Conservation (phyloP, 208 protist species). For the Trichomonas vaginalis region DNA sequence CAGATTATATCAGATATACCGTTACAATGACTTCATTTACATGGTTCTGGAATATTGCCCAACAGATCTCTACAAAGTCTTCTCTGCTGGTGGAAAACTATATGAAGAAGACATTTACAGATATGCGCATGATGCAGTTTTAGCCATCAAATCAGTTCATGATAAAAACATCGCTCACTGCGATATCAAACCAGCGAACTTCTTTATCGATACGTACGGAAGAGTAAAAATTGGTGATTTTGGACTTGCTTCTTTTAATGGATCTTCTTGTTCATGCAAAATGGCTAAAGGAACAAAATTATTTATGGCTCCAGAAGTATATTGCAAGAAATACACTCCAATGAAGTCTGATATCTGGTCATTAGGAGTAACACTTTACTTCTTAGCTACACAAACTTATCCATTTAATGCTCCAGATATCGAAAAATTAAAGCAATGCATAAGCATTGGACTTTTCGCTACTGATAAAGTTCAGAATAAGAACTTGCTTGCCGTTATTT, state of each 20-base stretch:
- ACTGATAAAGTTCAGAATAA: background rate
- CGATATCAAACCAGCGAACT: background rate
- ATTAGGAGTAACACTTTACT: conserved; percentile 40
- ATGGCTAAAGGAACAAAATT: background rate
- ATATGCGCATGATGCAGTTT: background rate
- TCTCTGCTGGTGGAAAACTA: background rate
- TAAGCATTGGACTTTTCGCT: background rate
- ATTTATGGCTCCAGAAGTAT: background rate
- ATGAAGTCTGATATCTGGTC: conserved; percentile 48
- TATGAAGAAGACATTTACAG: background rate
- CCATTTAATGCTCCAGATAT: background rate
- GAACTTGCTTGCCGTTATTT: background rate
- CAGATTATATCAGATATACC: background rate
- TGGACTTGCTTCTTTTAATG: background rate
- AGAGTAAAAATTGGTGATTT: background rate
- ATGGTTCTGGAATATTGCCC: background rate
- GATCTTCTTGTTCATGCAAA: background rate
- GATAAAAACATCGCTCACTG: background rate
- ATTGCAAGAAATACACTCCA: background rate
- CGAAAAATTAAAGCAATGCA: background rate
- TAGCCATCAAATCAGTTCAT: background rate
- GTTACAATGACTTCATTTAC: background rate
- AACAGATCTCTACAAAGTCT: background rate
- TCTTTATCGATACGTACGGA: background rate
- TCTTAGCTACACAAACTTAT: background rate